Evolutionary conservation across 768 basidiomycete species (phyloP).

Genomic region (Roridomyces roridus): DNA sequence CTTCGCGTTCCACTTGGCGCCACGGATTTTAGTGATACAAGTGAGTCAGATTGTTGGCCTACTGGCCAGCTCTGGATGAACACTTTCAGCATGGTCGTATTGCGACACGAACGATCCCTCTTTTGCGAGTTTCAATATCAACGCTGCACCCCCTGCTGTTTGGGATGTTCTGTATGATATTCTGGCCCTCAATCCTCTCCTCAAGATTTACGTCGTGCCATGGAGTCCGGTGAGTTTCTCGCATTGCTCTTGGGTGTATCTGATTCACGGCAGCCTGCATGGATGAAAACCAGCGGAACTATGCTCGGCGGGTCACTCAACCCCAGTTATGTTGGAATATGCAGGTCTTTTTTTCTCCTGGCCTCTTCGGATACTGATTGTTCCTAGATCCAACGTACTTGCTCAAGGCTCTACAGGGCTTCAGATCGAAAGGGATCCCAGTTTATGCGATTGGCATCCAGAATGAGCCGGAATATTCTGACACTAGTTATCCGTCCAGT

Average conservation of each 20-base stretch:
- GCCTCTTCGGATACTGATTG: not conserved
- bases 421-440: conserved; percentile 45
- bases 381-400: conserved; percentile 55
- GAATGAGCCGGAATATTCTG: conserved; percentile 20
- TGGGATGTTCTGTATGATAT: conserved; percentile 54
- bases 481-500: conserved; percentile 51
- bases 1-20: conserved; percentile 5
- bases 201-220: conserved; percentile 45
- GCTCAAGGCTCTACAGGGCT: conserved; percentile 55
- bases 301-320: conserved; percentile 53
- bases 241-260: not conserved
- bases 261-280: conserved; percentile 43
- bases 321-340: conserved; percentile 37
- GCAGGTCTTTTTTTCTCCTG: conserved; percentile 32
- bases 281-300: conserved; percentile 56
- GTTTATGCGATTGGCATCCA: conserved; percentile 53
- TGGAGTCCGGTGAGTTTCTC: conserved; percentile 36
- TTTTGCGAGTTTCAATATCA: conserved; percentile 46
- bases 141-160: conserved; percentile 46
- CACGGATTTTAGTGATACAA: conserved; percentile 5
- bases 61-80: not conserved
- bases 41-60: not conserved
- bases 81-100: not conserved
- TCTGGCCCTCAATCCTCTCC: conserved; percentile 42
- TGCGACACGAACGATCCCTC: conserved; percentile 50